A percentile compares a stretch with the other conserved stretches of the same genome.
Evolutionary conservation across 805 yeast genomes (phyloP).

Genomic region (Isabelozyma pseudorhagii): DNA sequence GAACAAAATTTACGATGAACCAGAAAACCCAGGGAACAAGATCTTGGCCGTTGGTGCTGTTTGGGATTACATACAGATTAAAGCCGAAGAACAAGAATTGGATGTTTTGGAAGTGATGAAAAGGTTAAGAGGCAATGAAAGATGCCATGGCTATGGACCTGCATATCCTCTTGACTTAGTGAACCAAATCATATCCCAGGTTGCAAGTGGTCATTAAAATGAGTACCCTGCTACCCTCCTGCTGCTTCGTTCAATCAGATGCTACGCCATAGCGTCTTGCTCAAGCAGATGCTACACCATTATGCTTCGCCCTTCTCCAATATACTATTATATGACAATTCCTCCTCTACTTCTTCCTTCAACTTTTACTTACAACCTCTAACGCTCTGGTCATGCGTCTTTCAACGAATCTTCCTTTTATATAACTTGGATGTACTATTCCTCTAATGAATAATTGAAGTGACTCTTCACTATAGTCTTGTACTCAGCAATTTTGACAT

Average conservation of each 20-base stretch:
- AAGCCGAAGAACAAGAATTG: constrained; percentile 45
- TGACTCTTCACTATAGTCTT: not conserved
- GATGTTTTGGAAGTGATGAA: constrained; percentile 60
- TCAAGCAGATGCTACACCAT: too few relatives aligned
- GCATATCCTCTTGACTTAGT: constrained; percentile 51
- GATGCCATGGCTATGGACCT: constrained; percentile 79
- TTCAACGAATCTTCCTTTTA: not conserved
- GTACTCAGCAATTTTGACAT: too few relatives aligned
- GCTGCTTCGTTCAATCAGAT: not conserved
- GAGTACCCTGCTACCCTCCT: not conserved
- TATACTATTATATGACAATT: not conserved
- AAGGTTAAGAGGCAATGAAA: constrained; percentile 61
- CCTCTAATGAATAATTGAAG: not conserved
- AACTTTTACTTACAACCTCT: not conserved
- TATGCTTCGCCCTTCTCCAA: too few relatives aligned
- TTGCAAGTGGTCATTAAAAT: not conserved
- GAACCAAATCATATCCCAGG: constrained; percentile 29
- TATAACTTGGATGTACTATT: not conserved
- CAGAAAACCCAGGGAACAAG: constrained; percentile 40
- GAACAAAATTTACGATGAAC: constrained; percentile 32
- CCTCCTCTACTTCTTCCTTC: not conserved
- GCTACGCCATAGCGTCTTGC: too few relatives aligned
- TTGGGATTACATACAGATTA: constrained; percentile 70
- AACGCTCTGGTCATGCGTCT: not conserved
- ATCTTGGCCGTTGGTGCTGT: constrained; percentile 72